Evolutionary conservation across 352 stramenopile species (phyloP), one percentile per base, ranked within the genome.

Genomic region (Pythium grandisporangium): DNA sequence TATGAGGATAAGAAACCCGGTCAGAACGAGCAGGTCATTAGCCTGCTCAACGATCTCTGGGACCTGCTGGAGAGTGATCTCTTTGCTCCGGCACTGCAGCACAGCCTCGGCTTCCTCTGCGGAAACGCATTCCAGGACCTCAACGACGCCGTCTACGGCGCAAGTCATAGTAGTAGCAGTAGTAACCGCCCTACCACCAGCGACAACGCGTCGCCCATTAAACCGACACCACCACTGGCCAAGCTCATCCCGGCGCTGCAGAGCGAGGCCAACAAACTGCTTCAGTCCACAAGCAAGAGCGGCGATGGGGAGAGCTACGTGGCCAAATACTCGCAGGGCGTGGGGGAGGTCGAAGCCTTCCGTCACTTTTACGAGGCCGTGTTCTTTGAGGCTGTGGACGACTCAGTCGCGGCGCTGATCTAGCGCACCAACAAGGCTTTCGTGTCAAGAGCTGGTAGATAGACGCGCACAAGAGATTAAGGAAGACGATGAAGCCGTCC

Each of bases 311-410:
- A 81, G 34, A 80, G 61, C 47, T 82, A 87, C 44, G 57, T 73
- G 29, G 42, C 55, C 21, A 87, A 85, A 55, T 87, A 90, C 59
- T 90, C 76, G 14, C 73, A 85, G 32, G 71, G 72, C 8, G 59
- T 90, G 38, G 70, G 62, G 17, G 73, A 87, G 50, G 78, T 90
- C 54, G 73, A 85, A 35, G 56, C 70, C n/a, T 90, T 90, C 40
- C 73, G 72, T n/a, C 72, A 68, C 43, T 90, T 90, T 43, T 90
- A 90, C 59, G 73, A 87, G 44, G 72, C 76, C 12, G 76, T 87
- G 42, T 90, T 90, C 57, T 87, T 87, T 41, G 63, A 82, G 42
- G 62, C 66, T 34, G 54, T 55, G 16, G 51, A 61, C 29, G 56
- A 68, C 32, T 48, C 16, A 4, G n/a, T 17, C 20, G 2, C 57